These are phyloP conservation scores for Pythium phragmiticola DNA, from an alignment of 352 stramenopile species.

Conservation along the genomic window DNA sequence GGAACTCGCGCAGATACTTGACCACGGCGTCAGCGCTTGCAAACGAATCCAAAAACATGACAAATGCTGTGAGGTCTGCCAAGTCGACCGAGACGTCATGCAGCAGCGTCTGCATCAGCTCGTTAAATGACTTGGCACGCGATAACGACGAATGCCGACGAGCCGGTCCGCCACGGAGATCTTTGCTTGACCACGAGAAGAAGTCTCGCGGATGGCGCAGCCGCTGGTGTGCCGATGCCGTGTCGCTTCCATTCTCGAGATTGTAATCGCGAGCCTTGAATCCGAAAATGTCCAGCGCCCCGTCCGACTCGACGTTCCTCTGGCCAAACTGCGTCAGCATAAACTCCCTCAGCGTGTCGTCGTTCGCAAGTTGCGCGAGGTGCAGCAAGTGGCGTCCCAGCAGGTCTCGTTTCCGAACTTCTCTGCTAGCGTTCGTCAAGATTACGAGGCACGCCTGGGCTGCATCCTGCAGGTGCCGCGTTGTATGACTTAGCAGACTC, in stretches of 20 bases:
- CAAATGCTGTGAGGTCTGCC: conserved; percentile 63
- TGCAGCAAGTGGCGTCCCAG: conserved; percentile 63
- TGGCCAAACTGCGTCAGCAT: conserved; percentile 30
- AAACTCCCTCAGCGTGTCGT: conserved; percentile 33
- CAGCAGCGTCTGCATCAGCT: conserved; percentile 26
- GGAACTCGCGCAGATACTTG: conserved; percentile 44
- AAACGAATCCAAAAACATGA: conserved; percentile 71
- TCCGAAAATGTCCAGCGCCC: conserved; percentile 63
- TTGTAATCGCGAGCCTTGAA: conserved; percentile 58
- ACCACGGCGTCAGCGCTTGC: conserved; percentile 62
- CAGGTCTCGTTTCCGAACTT: conserved; percentile 56
- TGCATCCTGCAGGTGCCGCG: conserved; percentile 19
- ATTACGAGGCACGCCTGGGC: conserved; percentile 51
- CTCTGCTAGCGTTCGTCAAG: conserved; percentile 45
- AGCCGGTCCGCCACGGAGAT: conserved; percentile 8
- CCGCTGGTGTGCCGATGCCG: neutral
- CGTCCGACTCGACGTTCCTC: conserved; percentile 14
- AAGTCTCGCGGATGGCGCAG: conserved; percentile 29
- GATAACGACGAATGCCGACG: conserved; percentile 29
- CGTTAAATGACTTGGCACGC: conserved; percentile 21
- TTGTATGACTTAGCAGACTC: conserved; percentile 45
- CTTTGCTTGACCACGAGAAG: conserved; percentile 14
- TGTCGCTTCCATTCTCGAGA: neutral
- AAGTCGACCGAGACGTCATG: conserved; percentile 37
- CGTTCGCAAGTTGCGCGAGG: conserved; percentile 42